Conservation (phyloP, 2,329 filamentous ascomycete genomes). For the Geoglossum cookeanum region DNA sequence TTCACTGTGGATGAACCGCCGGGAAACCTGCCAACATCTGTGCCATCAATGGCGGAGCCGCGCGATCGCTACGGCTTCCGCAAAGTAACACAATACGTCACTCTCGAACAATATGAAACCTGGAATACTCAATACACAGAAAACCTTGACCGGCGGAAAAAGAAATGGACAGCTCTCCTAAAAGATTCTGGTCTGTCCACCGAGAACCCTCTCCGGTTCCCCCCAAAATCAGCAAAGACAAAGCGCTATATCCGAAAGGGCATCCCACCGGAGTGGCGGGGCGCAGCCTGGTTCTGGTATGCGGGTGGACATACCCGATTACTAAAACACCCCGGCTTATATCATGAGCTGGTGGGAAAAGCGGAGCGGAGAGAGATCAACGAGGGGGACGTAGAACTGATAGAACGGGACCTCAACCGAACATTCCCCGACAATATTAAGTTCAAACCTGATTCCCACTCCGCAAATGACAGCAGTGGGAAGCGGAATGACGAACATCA, state of each 20-base stretch:
- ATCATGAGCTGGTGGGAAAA: slow-evolving; percentile 47
- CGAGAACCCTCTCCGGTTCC: slow-evolving; percentile 56
- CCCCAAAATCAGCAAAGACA: slow-evolving; percentile 59
- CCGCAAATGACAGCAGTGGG: slow-evolving; percentile 19
- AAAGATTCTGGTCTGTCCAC: slow-evolving; percentile 57
- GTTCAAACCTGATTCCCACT: slow-evolving; percentile 49
- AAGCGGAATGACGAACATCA: slow-evolving; percentile 18
- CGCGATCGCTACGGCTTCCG: slow-evolving; percentile 86
- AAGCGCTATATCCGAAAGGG: slow-evolving; percentile 86
- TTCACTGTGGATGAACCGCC: not conserved
- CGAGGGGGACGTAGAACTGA: slow-evolving; percentile 66
- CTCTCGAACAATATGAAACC: slow-evolving; percentile 54
- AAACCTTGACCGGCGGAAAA: slow-evolving; percentile 53
- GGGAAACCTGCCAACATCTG: not conserved
- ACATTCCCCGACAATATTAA: slow-evolving; percentile 88
- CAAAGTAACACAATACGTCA: slow-evolving; percentile 66
- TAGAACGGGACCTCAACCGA: slow-evolving; percentile 81
- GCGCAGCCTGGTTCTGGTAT: slow-evolving; percentile 96
- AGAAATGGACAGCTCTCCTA: slow-evolving; percentile 68
- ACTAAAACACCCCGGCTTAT: slow-evolving; percentile 56
- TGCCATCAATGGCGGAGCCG: slow-evolving; percentile 11
- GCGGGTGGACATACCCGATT: slow-evolving; percentile 69
- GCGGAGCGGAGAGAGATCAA: slow-evolving; percentile 44
- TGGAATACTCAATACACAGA: slow-evolving; percentile 62
- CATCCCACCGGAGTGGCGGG: slow-evolving; percentile 82